Evolutionary conservation across 2,329 filamentous ascomycete genomes (phyloP), one percentile per base, ranked within the genome.

Genomic region (Beauveria sp.): DNA sequence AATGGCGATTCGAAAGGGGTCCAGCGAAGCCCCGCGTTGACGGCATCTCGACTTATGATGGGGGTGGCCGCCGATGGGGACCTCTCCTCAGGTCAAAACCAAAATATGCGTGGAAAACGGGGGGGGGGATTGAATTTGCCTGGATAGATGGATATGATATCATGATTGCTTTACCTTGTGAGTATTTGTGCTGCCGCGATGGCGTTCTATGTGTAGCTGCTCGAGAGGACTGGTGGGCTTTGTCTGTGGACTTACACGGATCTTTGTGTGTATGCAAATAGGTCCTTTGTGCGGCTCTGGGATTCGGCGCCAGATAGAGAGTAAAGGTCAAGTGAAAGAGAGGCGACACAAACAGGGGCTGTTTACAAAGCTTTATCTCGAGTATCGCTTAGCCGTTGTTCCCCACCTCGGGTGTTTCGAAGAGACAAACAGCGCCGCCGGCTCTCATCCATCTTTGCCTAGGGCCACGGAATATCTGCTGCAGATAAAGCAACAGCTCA

Each of bases 401-500:
- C 18, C 14, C 18, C 48, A 34, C 18, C 48, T 12, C 5, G 48
- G 30, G 22, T 22, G 51, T 41, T 41, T 41, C 40, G 28, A 34
- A 34, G 12, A 26, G 41, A 20, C 44, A 51, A 54, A 37, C 24
- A 48, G 20, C 34, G 34, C 34, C 34, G 34, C 12, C 10, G 16
- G 18, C 22, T 20, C 7, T 10, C 14, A 16, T 37, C 12, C 5
- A 14, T 64, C 44, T 24, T 74, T 73, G 71, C 69, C 67, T 26
- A 65, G 73, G 37, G 69, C 74, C 58, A 68, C 74, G 61, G 73
- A 75, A 62, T 89, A 93, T 69, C 83, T 96, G 28, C 91, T 92
- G n/a, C 90, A 92, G 69, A 80, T 93, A 64, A 91, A 92, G 81
- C 84, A 88, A 67, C 88, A 3, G 3, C 22, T 24, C 22, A 84